phyloP scores from a whole-genome alignment of 1,284 basidiomycete genomes.

The Sphagnurus paluster region DNA sequence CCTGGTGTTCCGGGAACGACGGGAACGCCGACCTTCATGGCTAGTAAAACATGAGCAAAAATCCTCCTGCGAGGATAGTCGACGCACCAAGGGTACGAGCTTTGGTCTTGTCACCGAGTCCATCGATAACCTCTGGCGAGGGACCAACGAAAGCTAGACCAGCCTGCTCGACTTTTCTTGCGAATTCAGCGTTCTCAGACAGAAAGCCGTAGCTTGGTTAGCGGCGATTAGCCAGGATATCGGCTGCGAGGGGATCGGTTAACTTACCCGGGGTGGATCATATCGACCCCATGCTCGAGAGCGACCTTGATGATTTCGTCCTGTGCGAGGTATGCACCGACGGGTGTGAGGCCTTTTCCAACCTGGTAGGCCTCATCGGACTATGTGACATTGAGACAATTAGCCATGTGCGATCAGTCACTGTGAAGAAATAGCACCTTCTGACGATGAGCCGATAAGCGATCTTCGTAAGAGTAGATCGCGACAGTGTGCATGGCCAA shows the following conservation, averaged over 20 bases:
- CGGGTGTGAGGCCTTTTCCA: slow-evolving; percentile 93
- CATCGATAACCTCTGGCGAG: slow-evolving; percentile 95
- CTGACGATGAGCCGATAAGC: slow-evolving; percentile 95
- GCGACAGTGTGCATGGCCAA: slow-evolving; percentile 99
- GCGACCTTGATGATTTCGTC: slow-evolving; percentile 96
- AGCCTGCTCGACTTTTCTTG: slow-evolving; percentile 94
- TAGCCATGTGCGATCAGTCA: slow-evolving; percentile 7
- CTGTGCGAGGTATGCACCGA: slow-evolving; percentile 95
- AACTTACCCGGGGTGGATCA: slow-evolving; percentile 96
- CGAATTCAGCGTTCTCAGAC: slow-evolving; percentile 95
- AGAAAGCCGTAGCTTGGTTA: slow-evolving; percentile 89
- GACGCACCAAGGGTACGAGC: slow-evolving; percentile 79
- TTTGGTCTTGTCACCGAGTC: slow-evolving; percentile 98
- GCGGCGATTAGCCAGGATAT: slow-evolving; percentile 9
- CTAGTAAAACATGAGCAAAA: slow-evolving; percentile 39
- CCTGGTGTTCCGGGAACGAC: slow-evolving; percentile 98
- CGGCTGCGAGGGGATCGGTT: neutral
- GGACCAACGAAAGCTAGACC: slow-evolving; percentile 98
- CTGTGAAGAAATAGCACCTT: slow-evolving; percentile 59
- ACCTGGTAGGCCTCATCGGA: slow-evolving; percentile 99
- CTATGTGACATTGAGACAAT: slow-evolving; percentile 37
- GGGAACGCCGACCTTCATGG: slow-evolving; percentile 88
- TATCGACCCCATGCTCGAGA: slow-evolving; percentile 96
- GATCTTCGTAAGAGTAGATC: slow-evolving; percentile 97
- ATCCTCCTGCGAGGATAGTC: slow-evolving; percentile 6